These are phyloP conservation scores for Cytauxzoon felis DNA, from an alignment of 169 alveolate species.

Conservation along the genomic window DNA sequence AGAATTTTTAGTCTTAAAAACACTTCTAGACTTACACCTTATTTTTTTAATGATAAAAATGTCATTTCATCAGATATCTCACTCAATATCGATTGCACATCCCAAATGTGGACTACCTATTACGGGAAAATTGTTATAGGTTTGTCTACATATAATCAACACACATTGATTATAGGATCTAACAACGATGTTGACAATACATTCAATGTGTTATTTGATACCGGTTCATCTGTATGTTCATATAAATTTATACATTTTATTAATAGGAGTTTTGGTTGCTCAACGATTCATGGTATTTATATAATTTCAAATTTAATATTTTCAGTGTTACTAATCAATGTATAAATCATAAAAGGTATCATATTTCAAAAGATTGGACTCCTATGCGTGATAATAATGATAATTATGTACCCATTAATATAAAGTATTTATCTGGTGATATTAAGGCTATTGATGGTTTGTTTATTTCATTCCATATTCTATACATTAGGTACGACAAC, in stretches of 20 bases:
- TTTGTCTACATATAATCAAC: slow-evolving; percentile 6
- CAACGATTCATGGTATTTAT: slow-evolving; percentile 38
- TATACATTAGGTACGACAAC: slow-evolving; percentile 28
- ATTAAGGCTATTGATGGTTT: slow-evolving; percentile 50
- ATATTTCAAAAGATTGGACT: slow-evolving; percentile 15
- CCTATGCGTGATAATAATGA: slow-evolving; percentile 41
- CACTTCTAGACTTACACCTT: slow-evolving; percentile 4
- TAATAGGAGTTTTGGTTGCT: slow-evolving; percentile 70
- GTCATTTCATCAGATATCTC: slow-evolving; percentile 51
- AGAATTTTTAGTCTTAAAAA: slow-evolving; percentile 2
- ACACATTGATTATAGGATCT: neutral
- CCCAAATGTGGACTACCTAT: slow-evolving; percentile 51
- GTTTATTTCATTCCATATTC: neutral
- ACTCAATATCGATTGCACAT: slow-evolving; percentile 19
- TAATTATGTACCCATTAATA: slow-evolving; percentile 34
- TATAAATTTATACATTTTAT: too few relatives aligned
- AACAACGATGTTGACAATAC: slow-evolving; percentile 32
- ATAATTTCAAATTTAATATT: neutral
- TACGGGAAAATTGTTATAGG: slow-evolving; percentile 52
- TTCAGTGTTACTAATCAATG: slow-evolving; percentile 45
- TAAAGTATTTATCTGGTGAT: slow-evolving; percentile 55
- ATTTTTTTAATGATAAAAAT: slow-evolving; percentile 16
- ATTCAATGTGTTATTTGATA: slow-evolving; percentile 72
- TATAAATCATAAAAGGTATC: slow-evolving; percentile 31
- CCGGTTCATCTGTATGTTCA: slow-evolving; percentile 67